These are phyloP conservation scores for Nannizziopsis barbatae DNA, from an alignment of 2,329 filamentous ascomycete genomes.

Conservation along the genomic window DNA sequence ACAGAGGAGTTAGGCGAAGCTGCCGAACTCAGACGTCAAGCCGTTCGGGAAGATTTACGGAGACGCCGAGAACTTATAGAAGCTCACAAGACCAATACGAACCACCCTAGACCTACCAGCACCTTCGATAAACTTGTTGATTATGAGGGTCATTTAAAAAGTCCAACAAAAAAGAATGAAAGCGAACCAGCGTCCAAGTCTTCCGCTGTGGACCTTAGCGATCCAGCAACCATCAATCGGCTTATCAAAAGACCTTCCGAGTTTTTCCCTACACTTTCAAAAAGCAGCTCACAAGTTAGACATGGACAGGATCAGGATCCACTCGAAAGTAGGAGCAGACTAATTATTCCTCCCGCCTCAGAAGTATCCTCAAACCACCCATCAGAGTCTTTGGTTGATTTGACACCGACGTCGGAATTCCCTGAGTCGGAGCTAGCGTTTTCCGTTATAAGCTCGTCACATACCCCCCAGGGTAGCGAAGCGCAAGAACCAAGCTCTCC, in stretches of 20 bases:
- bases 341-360: constrained; percentile 22
- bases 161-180: background rate
- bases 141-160: constrained; percentile 28
- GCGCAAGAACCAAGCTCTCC: constrained; percentile 17
- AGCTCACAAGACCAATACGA: constrained; percentile 25
- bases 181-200: constrained; percentile 23
- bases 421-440: constrained; percentile 8
- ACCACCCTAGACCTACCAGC: constrained; percentile 15
- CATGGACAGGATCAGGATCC: constrained; percentile 15
- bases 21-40: constrained; percentile 36
- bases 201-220: constrained; percentile 28
- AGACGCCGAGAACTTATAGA: constrained; percentile 34
- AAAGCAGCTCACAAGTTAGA: constrained; percentile 13
- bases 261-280: constrained; percentile 15
- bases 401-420: constrained; percentile 34
- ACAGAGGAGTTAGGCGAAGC: constrained; percentile 35
- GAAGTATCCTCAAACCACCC: constrained; percentile 29
- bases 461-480: constrained; percentile 14
- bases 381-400: constrained; percentile 34
- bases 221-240: constrained; percentile 22
- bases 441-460: background rate
- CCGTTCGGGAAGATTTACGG: constrained; percentile 37
- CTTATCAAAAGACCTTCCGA: constrained; percentile 12
- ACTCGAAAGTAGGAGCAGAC: constrained; percentile 17
- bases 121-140: constrained; percentile 40